phyloP scores from a whole-genome alignment of 306 rosid species.

The Corylus heterophylla region DNA sequence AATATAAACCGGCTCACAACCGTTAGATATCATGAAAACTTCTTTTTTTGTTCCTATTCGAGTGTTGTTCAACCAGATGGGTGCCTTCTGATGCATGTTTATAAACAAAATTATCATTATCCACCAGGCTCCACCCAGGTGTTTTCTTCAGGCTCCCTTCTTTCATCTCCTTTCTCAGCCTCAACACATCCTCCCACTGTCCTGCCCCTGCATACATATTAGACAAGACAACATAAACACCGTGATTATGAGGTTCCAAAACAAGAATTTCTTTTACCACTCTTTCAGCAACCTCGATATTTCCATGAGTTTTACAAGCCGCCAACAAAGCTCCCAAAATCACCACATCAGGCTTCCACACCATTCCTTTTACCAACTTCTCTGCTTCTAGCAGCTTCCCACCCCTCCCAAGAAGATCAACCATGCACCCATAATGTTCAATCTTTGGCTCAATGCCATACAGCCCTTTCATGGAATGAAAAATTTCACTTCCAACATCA shows the following conservation, averaged over 20 bases:
- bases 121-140: slow-evolving; percentile 52
- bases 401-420: slow-evolving; percentile 50
- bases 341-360: slow-evolving; percentile 47
- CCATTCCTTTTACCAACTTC: slow-evolving; percentile 39
- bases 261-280: slow-evolving; percentile 40
- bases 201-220: slow-evolving; percentile 59
- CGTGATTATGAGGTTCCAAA: slow-evolving; percentile 48
- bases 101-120: background rate
- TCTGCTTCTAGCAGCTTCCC: slow-evolving; percentile 46
- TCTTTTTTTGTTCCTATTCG: background rate
- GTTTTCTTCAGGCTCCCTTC: slow-evolving; percentile 43
- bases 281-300: slow-evolving; percentile 45
- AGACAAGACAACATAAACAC: slow-evolving; percentile 46
- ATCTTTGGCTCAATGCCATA: slow-evolving; percentile 47
- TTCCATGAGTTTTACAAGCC: slow-evolving; percentile 45
- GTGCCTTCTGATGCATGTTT: background rate
- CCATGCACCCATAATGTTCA: slow-evolving; percentile 54
- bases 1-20: background rate
- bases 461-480: slow-evolving; percentile 34
- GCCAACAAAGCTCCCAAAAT: slow-evolving; percentile 50
- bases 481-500: slow-evolving; percentile 35
- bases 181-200: slow-evolving; percentile 48
- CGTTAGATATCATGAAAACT: background rate
- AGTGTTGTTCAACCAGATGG: background rate
- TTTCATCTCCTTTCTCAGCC: slow-evolving; percentile 47